Base-by-base conservation (phyloP, 352 stramenopile species). In the Pythium chondricola region DNA sequence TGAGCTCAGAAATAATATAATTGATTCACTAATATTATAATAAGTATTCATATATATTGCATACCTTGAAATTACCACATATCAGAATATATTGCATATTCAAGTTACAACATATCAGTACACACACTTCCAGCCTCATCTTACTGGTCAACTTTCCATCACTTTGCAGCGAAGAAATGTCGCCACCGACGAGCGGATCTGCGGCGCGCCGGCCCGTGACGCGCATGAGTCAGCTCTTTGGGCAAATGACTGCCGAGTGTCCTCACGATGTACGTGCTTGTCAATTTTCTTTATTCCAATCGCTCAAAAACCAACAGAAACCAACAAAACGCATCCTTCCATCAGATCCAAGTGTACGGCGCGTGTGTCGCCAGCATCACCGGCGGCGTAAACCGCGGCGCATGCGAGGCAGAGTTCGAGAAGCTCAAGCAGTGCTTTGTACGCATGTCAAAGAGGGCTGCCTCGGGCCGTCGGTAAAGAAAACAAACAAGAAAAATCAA, bases 321-420 rank as follows among this genome's bases (percentile, higher is more conserved):
- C n/a, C n/a, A n/a, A n/a, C n/a, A n/a, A n/a, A n/a, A n/a, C n/a
- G n/a, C n/a, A n/a, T n/a, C n/a, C n/a, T n/a, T n/a, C n/a, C n/a
- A n/a, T n/a, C 27, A 91, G 80, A 81, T 91, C 40, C 74, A 86
- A 64, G 72, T 87, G 32, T 91, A 91, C 42, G 76, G 76, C 60
- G 78, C 80, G 21, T 91, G 80, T 40, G 80, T 91, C 27, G 76
- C 80, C 39, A 65, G 72, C 37, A 70, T 88, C 41, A 58, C 67
- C 20, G 76, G 80, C 24, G 67, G 64, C 27, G 59, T 88, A 14
- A 62, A 64, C 38, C 69, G 65, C 42, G 45, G 65, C 7, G 74
- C 63, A 20, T 91, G 80, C 55, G 74, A 83, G 22, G 63, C 69
- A 37, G 80, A 91, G 65, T 91, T 91, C 48, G 50, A 70, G 42